Conservation (phyloP, 495 filamentous ascomycete genomes). For the Xylaria bambusicola region DNA sequence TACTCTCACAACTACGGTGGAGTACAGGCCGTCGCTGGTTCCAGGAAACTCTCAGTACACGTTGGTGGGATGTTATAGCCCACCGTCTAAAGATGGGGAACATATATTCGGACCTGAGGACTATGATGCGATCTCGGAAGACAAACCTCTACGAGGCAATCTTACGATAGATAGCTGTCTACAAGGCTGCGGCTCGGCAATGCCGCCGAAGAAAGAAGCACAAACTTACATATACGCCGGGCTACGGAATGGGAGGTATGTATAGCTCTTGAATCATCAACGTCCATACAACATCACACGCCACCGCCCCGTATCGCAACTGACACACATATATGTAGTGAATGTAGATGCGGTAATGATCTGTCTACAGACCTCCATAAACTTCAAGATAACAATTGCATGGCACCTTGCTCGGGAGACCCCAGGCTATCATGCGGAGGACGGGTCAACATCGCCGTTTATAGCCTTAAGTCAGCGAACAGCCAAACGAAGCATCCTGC, state of each 20-base stretch:
- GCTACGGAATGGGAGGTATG: constrained; percentile 25
- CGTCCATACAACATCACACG: not conserved
- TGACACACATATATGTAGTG: constrained; percentile 1
- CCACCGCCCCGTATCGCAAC: not conserved
- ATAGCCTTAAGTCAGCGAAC: constrained; percentile 7
- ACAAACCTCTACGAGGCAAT: constrained; percentile 1
- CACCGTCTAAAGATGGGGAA: not conserved
- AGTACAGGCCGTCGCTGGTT: constrained; percentile 22
- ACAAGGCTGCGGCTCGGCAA: constrained; percentile 13
- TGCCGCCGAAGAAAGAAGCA: not conserved
- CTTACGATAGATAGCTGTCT: constrained; percentile 23
- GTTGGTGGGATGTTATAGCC: constrained; percentile 24
- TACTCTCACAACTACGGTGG: constrained; percentile 29
- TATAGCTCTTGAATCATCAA: not conserved
- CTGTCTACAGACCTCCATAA: constrained; percentile 18
- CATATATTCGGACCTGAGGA: constrained; percentile 20
- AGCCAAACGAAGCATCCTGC: not conserved
- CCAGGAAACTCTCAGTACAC: constrained; percentile 19
- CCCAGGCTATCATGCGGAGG: constrained; percentile 23
- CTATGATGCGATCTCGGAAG: not conserved
- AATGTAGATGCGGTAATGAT: constrained; percentile 24
- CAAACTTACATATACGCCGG: constrained; percentile 18
- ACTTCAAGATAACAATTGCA: constrained; percentile 20
- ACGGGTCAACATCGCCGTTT: constrained; percentile 19
- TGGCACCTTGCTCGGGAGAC: constrained; percentile 22